Percentiles rank a stretch among this genome's conserved stretches.
phyloP scores from a whole-genome alignment of 805 yeast species.

The Danielia reshetovae region DNA sequence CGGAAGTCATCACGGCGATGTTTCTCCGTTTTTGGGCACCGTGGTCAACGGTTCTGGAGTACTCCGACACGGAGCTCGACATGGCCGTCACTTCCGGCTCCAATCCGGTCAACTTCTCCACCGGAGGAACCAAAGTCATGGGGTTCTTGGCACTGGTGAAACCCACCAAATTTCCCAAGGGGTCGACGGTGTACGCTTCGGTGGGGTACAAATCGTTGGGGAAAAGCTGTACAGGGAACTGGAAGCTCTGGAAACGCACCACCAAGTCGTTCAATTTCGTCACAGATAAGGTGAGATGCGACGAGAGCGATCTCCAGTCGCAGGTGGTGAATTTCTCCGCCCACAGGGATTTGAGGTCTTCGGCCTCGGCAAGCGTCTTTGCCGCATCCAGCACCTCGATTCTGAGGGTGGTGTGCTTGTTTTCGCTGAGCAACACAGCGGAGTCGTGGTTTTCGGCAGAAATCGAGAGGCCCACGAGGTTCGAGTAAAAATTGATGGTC shows the following conservation, averaged over 20 bases:
- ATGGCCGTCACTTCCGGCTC: slow-evolving; percentile 6
- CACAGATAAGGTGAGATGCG: slow-evolving; percentile 46
- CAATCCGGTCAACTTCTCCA: slow-evolving; percentile 21
- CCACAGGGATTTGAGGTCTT: slow-evolving; percentile 10
- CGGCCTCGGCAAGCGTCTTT: slow-evolving; percentile 15
- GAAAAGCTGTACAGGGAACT: slow-evolving; percentile 47
- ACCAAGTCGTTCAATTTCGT: slow-evolving; percentile 37
- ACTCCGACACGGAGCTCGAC: slow-evolving; percentile 10
- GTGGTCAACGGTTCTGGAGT: slow-evolving; percentile 1
- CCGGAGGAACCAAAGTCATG: slow-evolving; percentile 46
- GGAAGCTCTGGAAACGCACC: slow-evolving; percentile 24
- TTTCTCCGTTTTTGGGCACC: slow-evolving; percentile 27
- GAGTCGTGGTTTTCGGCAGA: slow-evolving; percentile 18
- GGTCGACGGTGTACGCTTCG: slow-evolving; percentile 72
- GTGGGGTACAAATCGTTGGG: slow-evolving; percentile 75
- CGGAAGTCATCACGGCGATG: slow-evolving; percentile 76
- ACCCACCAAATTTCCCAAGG: slow-evolving; percentile 78
- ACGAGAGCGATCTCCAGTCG: slow-evolving; percentile 50
- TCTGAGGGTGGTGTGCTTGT: slow-evolving; percentile 19
- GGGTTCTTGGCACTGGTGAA: slow-evolving; percentile 64
- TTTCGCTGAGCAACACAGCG: slow-evolving; percentile 21
- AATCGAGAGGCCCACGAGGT: slow-evolving; percentile 32
- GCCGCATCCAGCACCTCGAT: slow-evolving; percentile 15
- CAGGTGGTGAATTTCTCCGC: slow-evolving; percentile 15
- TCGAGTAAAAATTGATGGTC: slow-evolving; percentile 56